Conservation (phyloP, 2,329 filamentous ascomycete species). For the Cladosporium austrohemisphaericum region DNA sequence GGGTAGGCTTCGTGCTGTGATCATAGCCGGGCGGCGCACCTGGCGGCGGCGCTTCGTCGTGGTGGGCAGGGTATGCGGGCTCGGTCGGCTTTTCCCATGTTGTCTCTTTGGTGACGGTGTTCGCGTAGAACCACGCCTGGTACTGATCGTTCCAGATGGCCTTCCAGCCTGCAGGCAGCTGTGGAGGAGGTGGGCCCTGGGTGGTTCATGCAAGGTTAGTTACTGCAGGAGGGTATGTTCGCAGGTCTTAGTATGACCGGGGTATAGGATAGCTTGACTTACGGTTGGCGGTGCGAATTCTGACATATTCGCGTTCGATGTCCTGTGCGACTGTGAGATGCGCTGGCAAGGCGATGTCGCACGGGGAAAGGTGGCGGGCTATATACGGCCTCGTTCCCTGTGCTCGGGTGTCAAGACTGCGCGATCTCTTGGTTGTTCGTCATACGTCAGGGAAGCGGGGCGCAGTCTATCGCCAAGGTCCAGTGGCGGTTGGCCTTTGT, state of each 20-base stretch:
- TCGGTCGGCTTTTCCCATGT: conserved; percentile 83
- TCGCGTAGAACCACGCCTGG: conserved; percentile 91
- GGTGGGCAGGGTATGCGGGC: conserved; percentile 57
- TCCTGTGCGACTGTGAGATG: neutral
- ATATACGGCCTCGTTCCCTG: too few relatives aligned
- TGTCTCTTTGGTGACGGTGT: conserved; percentile 80
- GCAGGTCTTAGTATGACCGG: conserved; percentile 21
- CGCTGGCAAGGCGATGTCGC: neutral
- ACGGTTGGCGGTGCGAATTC: conserved; percentile 33
- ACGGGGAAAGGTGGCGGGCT: neutral
- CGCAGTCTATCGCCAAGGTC: too few relatives aligned
- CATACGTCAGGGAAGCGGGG: too few relatives aligned
- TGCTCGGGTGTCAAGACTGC: too few relatives aligned
- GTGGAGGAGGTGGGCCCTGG: conserved; percentile 54
- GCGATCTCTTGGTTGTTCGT: too few relatives aligned
- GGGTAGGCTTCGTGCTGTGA: conserved; percentile 39
- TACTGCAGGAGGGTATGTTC: neutral
- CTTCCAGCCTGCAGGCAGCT: conserved; percentile 75
- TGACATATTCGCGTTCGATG: conserved; percentile 23
- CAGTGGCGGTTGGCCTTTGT: too few relatives aligned
- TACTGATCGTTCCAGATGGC: conserved; percentile 84
- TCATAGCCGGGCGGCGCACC: conserved; percentile 53
- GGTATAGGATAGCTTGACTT: conserved; percentile 25
- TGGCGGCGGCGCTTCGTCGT: conserved; percentile 43
- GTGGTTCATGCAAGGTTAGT: conserved; percentile 15